These are phyloP conservation scores for Laguncularia racemosa DNA, from an alignment of 345 rosid genomes.

Conservation along the genomic window DNA sequence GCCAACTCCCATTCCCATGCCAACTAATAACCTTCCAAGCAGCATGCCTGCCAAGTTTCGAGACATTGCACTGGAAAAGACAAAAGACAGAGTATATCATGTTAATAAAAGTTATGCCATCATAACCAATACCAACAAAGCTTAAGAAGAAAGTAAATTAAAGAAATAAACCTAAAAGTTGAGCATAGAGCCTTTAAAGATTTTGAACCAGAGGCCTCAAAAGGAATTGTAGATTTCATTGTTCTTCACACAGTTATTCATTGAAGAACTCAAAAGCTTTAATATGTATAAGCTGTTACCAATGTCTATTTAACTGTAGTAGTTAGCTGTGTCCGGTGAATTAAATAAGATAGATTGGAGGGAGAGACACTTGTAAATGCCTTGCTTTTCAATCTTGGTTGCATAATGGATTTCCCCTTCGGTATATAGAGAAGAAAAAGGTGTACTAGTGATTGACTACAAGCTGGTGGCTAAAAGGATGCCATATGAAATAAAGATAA, in stretches of 20 bases:
- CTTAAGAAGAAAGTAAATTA: neutral
- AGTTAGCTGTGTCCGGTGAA: neutral
- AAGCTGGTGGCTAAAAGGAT: no score
- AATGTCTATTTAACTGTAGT: no score
- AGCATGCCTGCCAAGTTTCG: constrained; percentile 70
- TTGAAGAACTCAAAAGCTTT: no score
- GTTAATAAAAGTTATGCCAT: neutral
- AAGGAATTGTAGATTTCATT: no score
- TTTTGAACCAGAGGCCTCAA: no score
- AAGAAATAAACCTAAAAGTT: neutral
- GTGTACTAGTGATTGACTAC: no score
- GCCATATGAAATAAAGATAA: no score
- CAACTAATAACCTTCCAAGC: constrained; percentile 83
- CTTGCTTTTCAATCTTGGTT: neutral
- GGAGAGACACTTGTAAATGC: neutral
- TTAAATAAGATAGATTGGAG: neutral
- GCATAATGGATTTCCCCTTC: neutral
- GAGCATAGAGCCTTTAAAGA: no score
- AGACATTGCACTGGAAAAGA: constrained; percentile 55
- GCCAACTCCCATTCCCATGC: constrained; percentile 92
- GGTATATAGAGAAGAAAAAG: neutral
- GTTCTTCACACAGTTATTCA: no score
- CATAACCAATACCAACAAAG: neutral
- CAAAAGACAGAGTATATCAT: constrained; percentile 11
- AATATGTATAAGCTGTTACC: no score